A percentile compares a stretch with the other conserved stretches of the same genome.
These are phyloP conservation scores for Solanum lignicaule DNA, from an alignment of 257 asterid genomes.

Conservation along the genomic window DNA sequence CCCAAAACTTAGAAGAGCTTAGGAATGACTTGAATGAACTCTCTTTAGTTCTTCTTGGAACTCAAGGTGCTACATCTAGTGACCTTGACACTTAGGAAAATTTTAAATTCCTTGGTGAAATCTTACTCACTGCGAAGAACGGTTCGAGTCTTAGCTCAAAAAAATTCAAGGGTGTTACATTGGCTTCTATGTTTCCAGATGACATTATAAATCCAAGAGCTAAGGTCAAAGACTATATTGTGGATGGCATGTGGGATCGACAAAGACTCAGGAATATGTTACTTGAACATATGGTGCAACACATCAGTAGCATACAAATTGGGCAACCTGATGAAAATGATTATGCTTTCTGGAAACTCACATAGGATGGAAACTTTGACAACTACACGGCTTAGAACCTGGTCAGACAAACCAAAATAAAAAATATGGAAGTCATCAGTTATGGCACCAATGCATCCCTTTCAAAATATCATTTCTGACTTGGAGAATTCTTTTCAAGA, in stretches of 20 bases:
- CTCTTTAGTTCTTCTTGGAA: too few species aligned
- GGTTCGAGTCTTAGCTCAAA: too few species aligned
- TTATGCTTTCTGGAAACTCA: not conserved
- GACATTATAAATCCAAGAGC: not conserved
- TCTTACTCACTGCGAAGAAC: too few species aligned
- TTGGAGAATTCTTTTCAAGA: not conserved
- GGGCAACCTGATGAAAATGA: not conserved
- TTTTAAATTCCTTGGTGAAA: too few species aligned
- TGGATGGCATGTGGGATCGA: not conserved
- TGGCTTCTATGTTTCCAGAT: not conserved
- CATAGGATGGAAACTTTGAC: not conserved
- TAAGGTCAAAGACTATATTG: not conserved
- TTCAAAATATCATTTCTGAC: not conserved
- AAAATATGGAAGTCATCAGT: not conserved
- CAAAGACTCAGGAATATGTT: not conserved
- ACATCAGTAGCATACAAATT: not conserved
- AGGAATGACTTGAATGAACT: too few species aligned
- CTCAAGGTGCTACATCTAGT: too few species aligned
- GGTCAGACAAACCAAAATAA: not conserved
- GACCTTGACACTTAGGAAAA: too few species aligned
- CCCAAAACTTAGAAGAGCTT: too few species aligned
- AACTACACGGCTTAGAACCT: too few species aligned
- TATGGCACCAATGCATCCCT: not conserved
- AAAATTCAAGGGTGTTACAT: too few species aligned
- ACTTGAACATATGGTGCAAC: not conserved